Percentiles rank a stretch among this genome's conserved stretches.
Conservation (phyloP, 441 rosid genomes). For the Croton laevigatus region DNA sequence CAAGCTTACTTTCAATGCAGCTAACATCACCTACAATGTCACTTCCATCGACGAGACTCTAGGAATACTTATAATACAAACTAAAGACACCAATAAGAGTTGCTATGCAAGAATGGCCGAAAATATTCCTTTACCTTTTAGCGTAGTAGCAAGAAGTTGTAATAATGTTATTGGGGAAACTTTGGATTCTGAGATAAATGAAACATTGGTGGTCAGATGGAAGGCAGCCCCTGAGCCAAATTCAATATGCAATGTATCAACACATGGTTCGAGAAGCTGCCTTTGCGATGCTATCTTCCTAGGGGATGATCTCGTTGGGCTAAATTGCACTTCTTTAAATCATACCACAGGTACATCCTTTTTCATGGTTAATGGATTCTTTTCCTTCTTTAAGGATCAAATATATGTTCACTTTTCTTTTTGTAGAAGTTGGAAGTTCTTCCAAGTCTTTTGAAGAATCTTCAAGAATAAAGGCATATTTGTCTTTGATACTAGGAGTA, state of each 20-base stretch:
- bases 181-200: not conserved
- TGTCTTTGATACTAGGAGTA: conserved; percentile 10
- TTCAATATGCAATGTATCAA: conserved; percentile 29
- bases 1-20: conserved; percentile 34
- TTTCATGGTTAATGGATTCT: not conserved
- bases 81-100: conserved; percentile 11
- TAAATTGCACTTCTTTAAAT: conserved; percentile 21
- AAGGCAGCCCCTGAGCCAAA: conserved; percentile 29
- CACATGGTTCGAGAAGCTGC: conserved; percentile 23
- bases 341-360: no score
- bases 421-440: not conserved
- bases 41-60: conserved; percentile 36
- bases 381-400: no score
- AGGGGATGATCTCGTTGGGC: conserved; percentile 23
- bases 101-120: conserved; percentile 19
- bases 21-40: conserved; percentile 28
- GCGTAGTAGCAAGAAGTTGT: no score
- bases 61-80: conserved; percentile 35
- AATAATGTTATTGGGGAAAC: no score
- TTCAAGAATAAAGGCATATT: not conserved
- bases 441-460: not conserved
- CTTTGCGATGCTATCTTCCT: conserved; percentile 26
- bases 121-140: conserved; percentile 33
- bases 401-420: not conserved
- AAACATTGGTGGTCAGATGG: conserved; percentile 39